phyloP scores from a whole-genome alignment of 2,329 filamentous ascomycete genomes.

The Byssochlamys sp. region DNA sequence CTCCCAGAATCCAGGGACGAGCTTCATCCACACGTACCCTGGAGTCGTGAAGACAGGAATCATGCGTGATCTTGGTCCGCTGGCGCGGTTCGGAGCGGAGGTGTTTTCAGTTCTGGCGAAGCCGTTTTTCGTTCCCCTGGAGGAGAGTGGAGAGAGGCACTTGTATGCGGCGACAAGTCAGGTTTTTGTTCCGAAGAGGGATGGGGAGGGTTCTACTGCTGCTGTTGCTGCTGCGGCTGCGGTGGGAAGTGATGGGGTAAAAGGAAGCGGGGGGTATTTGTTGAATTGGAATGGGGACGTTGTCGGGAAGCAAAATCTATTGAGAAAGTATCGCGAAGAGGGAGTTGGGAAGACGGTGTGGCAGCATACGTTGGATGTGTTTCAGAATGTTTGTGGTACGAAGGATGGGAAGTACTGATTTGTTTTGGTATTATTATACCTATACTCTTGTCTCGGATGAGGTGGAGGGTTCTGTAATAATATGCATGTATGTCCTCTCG shows the following conservation, averaged over 20 bases:
- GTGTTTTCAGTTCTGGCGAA: not conserved
- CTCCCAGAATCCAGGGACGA: slow-evolving; percentile 34
- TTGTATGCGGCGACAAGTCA: slow-evolving; percentile 10
- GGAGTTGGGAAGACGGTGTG: slow-evolving; percentile 12
- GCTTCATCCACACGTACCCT: slow-evolving; percentile 43
- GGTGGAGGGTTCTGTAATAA: no score
- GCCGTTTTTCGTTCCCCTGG: slow-evolving; percentile 4
- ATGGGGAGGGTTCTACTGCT: not conserved
- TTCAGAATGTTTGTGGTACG: slow-evolving; percentile 4
- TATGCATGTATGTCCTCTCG: no score
- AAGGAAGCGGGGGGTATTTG: slow-evolving; percentile 12
- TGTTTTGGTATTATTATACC: not conserved
- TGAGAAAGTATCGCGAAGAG: slow-evolving; percentile 4
- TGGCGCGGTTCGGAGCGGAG: not conserved
- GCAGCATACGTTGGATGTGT: slow-evolving; percentile 12
- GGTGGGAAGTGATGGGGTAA: slow-evolving; percentile 9
- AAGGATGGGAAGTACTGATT: not conserved
- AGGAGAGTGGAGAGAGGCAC: slow-evolving; percentile 15
- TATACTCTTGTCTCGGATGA: no score
- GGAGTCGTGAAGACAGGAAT: slow-evolving; percentile 41
- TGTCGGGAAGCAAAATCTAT: slow-evolving; percentile 6
- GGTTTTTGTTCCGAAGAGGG: slow-evolving; percentile 5
- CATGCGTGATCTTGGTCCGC: slow-evolving; percentile 41
- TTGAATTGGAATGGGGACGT: slow-evolving; percentile 11
- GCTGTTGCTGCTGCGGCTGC: slow-evolving; percentile 2